A percentile compares a stretch with the other conserved stretches of the same genome.
These are phyloP conservation scores for Podila epigama DNA, from an alignment of 192 early-diverging fungal genomes.

Conservation along the genomic window DNA sequence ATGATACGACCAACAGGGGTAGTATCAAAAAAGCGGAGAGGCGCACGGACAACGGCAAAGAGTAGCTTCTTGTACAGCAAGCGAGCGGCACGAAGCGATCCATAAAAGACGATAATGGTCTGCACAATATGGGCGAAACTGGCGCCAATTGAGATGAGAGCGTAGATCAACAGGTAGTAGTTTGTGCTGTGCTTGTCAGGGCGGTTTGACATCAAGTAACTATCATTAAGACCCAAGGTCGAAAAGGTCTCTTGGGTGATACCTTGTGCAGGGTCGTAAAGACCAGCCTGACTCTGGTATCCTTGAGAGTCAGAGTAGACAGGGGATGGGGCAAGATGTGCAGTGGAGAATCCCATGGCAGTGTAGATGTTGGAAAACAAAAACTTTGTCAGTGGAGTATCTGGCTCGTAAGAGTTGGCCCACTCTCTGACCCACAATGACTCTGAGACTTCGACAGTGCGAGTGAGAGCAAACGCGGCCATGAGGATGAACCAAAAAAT, in stretches of 20 bases:
- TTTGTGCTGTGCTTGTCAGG: slow-evolving; percentile 43
- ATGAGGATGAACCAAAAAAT: slow-evolving; percentile 63
- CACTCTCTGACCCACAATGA: slow-evolving; percentile 62
- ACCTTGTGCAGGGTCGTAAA: slow-evolving; percentile 17
- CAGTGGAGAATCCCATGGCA: slow-evolving; percentile 18
- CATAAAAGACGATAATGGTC: slow-evolving; percentile 53
- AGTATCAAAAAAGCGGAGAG: slow-evolving; percentile 81
- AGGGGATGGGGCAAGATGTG: slow-evolving; percentile 21
- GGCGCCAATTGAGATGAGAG: slow-evolving; percentile 51
- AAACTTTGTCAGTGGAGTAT: slow-evolving; percentile 14
- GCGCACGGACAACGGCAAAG: slow-evolving; percentile 64
- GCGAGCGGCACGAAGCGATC: slow-evolving; percentile 62
- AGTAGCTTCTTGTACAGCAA: slow-evolving; percentile 63
- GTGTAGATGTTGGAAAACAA: slow-evolving; percentile 42
- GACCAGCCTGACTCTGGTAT: slow-evolving; percentile 4
- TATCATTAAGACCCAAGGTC: slow-evolving; percentile 10
- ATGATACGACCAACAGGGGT: slow-evolving; percentile 84
- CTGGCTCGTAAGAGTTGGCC: slow-evolving; percentile 43
- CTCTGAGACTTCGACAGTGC: slow-evolving; percentile 56
- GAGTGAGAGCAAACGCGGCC: slow-evolving; percentile 44
- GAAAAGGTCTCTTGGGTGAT: slow-evolving; percentile 19
- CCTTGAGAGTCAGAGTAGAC: slow-evolving; percentile 36
- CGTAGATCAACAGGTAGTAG: slow-evolving; percentile 63
- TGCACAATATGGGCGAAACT: slow-evolving; percentile 54
- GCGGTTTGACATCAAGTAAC: slow-evolving; percentile 1